phyloP scores from a whole-genome alignment of 306 rosid genomes.

The Begonia peltatifolia region DNA sequence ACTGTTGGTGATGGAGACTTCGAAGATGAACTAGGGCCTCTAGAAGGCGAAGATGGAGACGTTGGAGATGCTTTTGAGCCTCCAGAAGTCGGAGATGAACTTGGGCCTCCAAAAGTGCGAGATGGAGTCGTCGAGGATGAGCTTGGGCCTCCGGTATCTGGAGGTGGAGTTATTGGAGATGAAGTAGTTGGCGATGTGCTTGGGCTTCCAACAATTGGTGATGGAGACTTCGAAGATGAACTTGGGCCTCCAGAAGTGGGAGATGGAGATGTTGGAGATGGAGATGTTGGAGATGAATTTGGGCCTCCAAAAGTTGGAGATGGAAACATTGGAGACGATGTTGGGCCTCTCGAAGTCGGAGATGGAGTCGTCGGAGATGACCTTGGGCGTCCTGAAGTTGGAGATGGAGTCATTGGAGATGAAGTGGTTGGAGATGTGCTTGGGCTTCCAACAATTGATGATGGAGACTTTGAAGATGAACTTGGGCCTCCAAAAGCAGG shows the following conservation, averaged over 20 bases:
- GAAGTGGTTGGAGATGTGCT: background rate
- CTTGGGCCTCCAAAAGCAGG: background rate
- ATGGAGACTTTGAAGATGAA: background rate
- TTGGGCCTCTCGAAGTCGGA: background rate
- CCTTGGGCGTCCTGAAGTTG: background rate
- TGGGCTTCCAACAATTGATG: background rate
- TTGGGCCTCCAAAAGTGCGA: background rate
- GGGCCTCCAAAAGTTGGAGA: background rate
- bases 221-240: background rate
- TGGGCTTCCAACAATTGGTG: background rate
- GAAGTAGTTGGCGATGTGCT: conserved; percentile 9
- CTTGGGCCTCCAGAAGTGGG: background rate
- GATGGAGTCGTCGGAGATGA: conserved; percentile 1
- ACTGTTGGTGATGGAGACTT: background rate
- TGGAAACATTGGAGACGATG: background rate
- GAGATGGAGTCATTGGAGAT: conserved; percentile 1
- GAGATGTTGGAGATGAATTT: conserved; percentile 5
- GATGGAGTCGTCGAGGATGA: background rate
- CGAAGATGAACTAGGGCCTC: background rate
- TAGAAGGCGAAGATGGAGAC: background rate
- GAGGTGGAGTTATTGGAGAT: conserved; percentile 5
- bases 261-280: background rate
- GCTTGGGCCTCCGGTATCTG: background rate
- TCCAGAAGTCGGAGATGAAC: background rate
- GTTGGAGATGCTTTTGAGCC: conserved; percentile 8